Percentiles rank a stretch among this genome's conserved stretches.
Evolutionary conservation across 441 rosid genomes (phyloP).

Genomic region (Lepidium campestre): DNA sequence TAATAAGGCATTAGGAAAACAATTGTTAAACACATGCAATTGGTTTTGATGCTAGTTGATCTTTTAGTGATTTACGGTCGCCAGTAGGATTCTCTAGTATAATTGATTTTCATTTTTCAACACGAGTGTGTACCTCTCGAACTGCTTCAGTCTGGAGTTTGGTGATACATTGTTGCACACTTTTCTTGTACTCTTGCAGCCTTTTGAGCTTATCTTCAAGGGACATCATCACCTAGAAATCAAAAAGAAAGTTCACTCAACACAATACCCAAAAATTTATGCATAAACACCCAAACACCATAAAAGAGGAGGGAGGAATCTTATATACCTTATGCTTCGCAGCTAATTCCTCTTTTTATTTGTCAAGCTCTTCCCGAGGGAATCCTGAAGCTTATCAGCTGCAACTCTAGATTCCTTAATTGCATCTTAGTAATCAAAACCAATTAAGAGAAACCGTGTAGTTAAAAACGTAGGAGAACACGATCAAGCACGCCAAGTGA

Average conservation of each 20-base stretch:
- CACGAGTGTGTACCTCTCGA: constrained; percentile 58
- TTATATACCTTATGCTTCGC: constrained; percentile 65
- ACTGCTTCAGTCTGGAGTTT: constrained; percentile 59
- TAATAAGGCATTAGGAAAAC: too few species aligned
- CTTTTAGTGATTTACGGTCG: constrained; percentile 77
- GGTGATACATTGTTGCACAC: constrained; percentile 73
- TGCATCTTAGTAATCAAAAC: constrained; percentile 49
- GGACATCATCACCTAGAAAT: constrained; percentile 47
- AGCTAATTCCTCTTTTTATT: constrained; percentile 56
- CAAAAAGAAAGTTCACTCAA: constrained; percentile 18
- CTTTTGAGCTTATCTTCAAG: constrained; percentile 76
- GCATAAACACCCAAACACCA: not conserved
- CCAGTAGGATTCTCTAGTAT: constrained; percentile 85
- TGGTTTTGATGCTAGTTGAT: constrained; percentile 52
- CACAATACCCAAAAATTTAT: not conserved
- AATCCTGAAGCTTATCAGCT: constrained; percentile 53
- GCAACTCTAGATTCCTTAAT: constrained; percentile 55
- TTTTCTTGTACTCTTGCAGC: constrained; percentile 76
- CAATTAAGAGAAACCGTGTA: not conserved
- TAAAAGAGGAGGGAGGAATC: not conserved
- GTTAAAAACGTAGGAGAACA: too few species aligned
- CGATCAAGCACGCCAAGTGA: too few species aligned
- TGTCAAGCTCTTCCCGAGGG: constrained; percentile 70
- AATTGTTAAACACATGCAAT: too few species aligned
- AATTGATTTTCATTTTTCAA: constrained; percentile 73